A percentile compares a stretch with the other conserved stretches of the same genome.
phyloP scores from a whole-genome alignment of 805 yeast species.

The Lipomyces yamanashiensis region DNA sequence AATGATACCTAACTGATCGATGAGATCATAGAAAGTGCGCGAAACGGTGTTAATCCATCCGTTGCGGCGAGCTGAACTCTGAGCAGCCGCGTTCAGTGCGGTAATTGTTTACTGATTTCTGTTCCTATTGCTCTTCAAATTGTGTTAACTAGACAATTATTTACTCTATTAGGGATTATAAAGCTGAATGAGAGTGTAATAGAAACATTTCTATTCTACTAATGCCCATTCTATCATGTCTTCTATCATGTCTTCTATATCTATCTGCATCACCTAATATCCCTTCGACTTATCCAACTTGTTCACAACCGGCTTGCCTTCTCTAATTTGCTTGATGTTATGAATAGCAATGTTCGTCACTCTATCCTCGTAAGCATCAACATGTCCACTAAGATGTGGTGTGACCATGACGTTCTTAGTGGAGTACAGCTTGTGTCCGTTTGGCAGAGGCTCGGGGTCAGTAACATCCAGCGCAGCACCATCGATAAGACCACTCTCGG shows the following conservation, averaged over 20 bases:
- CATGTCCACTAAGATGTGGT: constrained; percentile 36
- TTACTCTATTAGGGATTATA: neutral
- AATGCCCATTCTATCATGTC: neutral
- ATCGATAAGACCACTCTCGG: constrained; percentile 57
- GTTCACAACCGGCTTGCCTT: constrained; percentile 24
- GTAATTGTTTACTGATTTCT: no score
- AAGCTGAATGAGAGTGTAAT: neutral
- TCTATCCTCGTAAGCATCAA: constrained; percentile 28
- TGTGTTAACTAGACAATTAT: no score
- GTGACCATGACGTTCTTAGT: constrained; percentile 35
- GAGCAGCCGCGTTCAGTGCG: no score
- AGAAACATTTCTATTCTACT: neutral
- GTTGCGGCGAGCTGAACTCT: neutral
- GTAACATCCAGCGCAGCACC: constrained; percentile 77
- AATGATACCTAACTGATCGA: neutral
- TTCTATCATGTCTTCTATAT: neutral
- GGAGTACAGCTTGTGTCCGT: constrained; percentile 35
- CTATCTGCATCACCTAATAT: constrained; percentile 8
- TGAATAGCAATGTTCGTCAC: constrained; percentile 30
- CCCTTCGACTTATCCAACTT: constrained; percentile 28
- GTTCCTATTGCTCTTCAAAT: no score
- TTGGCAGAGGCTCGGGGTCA: constrained; percentile 59
- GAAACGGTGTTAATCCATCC: neutral
- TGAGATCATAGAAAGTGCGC: constrained; percentile 2
- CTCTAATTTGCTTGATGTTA: constrained; percentile 25